These are phyloP conservation scores for Amphirosellinia nigrospora DNA, from an alignment of 495 filamentous ascomycete species.

Conservation along the genomic window DNA sequence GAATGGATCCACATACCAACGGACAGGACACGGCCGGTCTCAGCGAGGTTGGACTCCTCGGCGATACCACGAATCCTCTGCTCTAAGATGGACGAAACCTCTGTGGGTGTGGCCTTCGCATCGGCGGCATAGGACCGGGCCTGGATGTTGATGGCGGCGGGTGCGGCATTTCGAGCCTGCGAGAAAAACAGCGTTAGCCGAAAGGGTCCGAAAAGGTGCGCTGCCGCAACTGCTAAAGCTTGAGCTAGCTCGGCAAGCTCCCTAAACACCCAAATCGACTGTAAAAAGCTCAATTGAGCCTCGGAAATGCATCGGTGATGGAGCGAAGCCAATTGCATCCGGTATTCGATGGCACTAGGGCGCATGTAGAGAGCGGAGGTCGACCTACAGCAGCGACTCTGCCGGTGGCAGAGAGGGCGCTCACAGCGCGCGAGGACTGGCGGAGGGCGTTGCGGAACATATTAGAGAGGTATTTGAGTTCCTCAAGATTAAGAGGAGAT, in stretches of 20 bases:
- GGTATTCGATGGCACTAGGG: constrained; percentile 46
- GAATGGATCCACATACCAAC: constrained; percentile 77
- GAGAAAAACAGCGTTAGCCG: constrained; percentile 57
- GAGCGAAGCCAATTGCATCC: constrained; percentile 43
- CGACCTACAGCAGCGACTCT: constrained; percentile 91
- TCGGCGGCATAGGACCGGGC: constrained; percentile 89
- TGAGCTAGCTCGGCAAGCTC: constrained; percentile 46
- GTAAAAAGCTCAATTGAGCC: constrained; percentile 57
- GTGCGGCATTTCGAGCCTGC: constrained; percentile 85
- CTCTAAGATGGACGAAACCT: constrained; percentile 99
- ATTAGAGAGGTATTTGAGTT: constrained; percentile 48
- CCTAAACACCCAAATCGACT: constrained; percentile 28
- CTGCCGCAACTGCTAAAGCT: constrained; percentile 37
- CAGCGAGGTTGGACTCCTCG: constrained; percentile 94
- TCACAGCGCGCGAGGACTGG: constrained; percentile 91
- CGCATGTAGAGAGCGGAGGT: constrained; percentile 45
- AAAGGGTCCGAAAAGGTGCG: constrained; percentile 45
- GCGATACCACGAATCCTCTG: constrained; percentile 97
- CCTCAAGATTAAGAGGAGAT: constrained; percentile 44
- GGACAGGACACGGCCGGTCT: constrained; percentile 98
- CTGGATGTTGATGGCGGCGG: constrained; percentile 78
- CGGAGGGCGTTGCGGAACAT: constrained; percentile 99
- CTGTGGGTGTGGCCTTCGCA: constrained; percentile 93
- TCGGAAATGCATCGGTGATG: constrained; percentile 30
- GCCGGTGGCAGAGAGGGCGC: constrained; percentile 87